A percentile compares a stretch with the other conserved stretches of the same genome.
Conservation (phyloP, 2,329 filamentous ascomycete species). For the Parastagonospora nodorum region DNA sequence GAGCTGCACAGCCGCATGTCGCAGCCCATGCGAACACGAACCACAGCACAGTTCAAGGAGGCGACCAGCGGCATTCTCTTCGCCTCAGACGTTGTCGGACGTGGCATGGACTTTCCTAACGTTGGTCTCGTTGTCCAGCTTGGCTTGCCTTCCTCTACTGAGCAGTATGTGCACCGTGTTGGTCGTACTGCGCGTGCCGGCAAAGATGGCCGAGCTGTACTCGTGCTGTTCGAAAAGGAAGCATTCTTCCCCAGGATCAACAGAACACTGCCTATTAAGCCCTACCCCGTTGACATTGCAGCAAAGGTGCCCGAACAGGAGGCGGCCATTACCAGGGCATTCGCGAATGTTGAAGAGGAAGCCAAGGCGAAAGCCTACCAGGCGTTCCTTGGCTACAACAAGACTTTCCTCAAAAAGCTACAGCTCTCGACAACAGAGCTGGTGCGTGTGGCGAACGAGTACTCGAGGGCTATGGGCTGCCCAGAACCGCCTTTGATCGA, state of each 20-base stretch:
- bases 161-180: conserved; percentile 53
- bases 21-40: conserved; percentile 49
- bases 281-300: conserved; percentile 53
- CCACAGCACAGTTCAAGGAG: conserved; percentile 53
- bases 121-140: conserved; percentile 56
- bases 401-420: conserved; percentile 51
- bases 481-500: conserved; percentile 53
- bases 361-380: conserved; percentile 53
- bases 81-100: conserved; percentile 54
- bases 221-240: conserved; percentile 58
- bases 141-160: conserved; percentile 56
- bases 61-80: conserved; percentile 56
- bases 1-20: conserved; percentile 53
- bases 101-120: conserved; percentile 59
- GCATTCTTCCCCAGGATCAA: conserved; percentile 58
- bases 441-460: conserved; percentile 51
- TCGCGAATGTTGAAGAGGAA: conserved; percentile 46
- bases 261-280: conserved; percentile 56
- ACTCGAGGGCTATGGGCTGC: conserved; percentile 51
- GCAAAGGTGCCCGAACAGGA: conserved; percentile 40
- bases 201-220: conserved; percentile 59
- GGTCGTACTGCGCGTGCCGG: conserved; percentile 50
- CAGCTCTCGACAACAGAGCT: conserved; percentile 46
- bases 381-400: conserved; percentile 55
- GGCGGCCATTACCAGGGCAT: conserved; percentile 37